phyloP scores from a whole-genome alignment of 2,329 filamentous ascomycete species.

The Pseudocercospora vitis region DNA sequence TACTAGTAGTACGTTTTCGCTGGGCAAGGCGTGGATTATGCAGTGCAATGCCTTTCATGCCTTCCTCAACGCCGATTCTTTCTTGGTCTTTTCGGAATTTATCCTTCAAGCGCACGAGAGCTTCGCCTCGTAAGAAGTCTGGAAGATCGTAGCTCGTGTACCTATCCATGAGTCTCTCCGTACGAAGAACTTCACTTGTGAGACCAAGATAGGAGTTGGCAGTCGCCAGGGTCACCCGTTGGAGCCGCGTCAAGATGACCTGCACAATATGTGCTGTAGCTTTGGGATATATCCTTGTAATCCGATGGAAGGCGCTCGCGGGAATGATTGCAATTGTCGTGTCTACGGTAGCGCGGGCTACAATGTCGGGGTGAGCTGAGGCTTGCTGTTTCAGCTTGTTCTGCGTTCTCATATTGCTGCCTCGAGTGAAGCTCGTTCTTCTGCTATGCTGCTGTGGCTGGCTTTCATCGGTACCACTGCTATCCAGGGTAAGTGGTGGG shows the following conservation, averaged over 20 bases:
- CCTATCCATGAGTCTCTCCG: slow-evolving; percentile 89
- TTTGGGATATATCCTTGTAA: slow-evolving; percentile 93
- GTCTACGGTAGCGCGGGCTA: slow-evolving; percentile 92
- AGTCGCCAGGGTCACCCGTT: slow-evolving; percentile 90
- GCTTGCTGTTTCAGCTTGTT: slow-evolving; percentile 49
- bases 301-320: slow-evolving; percentile 86
- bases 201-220: slow-evolving; percentile 92
- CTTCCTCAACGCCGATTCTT: slow-evolving; percentile 75
- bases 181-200: slow-evolving; percentile 86
- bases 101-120: slow-evolving; percentile 81
- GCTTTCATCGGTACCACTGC: slow-evolving; percentile 30
- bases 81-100: slow-evolving; percentile 82
- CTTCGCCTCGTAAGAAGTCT: slow-evolving; percentile 81
- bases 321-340: slow-evolving; percentile 98
- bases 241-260: slow-evolving; percentile 90
- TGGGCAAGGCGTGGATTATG: slow-evolving; percentile 73
- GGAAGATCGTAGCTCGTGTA: slow-evolving; percentile 90
- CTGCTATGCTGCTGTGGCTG: slow-evolving; percentile 26
- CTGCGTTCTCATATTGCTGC: slow-evolving; percentile 21
- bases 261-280: slow-evolving; percentile 97
- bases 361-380: slow-evolving; percentile 93
- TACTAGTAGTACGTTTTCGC: slow-evolving; percentile 68
- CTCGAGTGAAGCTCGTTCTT: slow-evolving; percentile 30
- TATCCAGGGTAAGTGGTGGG: slow-evolving; percentile 34
- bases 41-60: slow-evolving; percentile 88